These are phyloP conservation scores for Saitozyma sp. DNA, from an alignment of 768 basidiomycete genomes.

Conservation along the genomic window DNA sequence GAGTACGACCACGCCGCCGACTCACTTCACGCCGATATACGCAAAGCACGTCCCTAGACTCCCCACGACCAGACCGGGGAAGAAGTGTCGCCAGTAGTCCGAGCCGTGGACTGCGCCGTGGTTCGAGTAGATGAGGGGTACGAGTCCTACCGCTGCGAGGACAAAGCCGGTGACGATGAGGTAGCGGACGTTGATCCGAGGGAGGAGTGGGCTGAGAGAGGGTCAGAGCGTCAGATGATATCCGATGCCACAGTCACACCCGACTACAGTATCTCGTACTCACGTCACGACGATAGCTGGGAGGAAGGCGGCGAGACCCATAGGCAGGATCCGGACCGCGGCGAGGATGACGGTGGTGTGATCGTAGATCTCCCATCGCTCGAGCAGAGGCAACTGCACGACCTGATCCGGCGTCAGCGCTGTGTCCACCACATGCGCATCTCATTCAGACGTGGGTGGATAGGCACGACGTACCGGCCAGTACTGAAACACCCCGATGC, in stretches of 20 bases:
- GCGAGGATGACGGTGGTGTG: slow-evolving; percentile 23
- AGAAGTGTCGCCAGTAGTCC: slow-evolving; percentile 14
- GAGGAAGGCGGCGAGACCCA: slow-evolving; percentile 12
- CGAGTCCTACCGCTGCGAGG: background rate
- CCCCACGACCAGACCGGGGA: slow-evolving; percentile 14
- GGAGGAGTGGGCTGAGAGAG: too few relatives aligned
- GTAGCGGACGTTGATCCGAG: background rate
- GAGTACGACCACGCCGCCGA: slow-evolving; percentile 3
- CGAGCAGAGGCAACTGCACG: slow-evolving; percentile 14
- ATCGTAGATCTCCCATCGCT: slow-evolving; percentile 10
- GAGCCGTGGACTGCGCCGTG: background rate
- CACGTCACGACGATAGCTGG: slow-evolving; percentile 11
- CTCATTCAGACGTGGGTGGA: slow-evolving; percentile 9
- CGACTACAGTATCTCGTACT: slow-evolving; percentile 3
- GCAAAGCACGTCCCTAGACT: too few relatives aligned
- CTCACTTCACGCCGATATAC: background rate
- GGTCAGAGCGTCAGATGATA: too few relatives aligned
- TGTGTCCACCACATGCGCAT: background rate
- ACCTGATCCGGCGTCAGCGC: background rate
- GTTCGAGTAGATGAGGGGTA: too few relatives aligned
- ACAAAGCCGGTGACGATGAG: background rate
- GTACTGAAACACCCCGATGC: slow-evolving; percentile 27
- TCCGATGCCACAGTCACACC: too few relatives aligned
- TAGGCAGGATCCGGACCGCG: slow-evolving; percentile 26
- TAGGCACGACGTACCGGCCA: slow-evolving; percentile 7